Percentiles rank a stretch among this genome's conserved stretches.
Conservation (phyloP, 768 basidiomycete species). For the Termitomyces sp. region DNA sequence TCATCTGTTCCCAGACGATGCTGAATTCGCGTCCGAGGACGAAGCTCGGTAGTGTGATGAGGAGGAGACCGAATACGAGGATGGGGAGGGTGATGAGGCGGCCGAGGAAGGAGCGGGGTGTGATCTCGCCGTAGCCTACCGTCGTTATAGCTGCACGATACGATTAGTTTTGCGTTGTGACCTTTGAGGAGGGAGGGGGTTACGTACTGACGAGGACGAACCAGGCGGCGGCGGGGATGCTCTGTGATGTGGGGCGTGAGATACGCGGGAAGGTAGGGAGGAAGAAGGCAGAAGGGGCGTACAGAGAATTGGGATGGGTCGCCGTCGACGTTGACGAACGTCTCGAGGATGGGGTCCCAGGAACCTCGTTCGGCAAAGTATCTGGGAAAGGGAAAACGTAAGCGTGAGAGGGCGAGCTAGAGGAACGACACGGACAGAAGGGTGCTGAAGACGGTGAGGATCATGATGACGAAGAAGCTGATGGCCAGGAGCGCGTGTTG, state of each 20-base stretch:
- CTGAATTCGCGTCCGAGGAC: slow-evolving; percentile 92
- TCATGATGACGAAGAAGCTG: slow-evolving; percentile 86
- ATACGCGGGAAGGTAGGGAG: not conserved
- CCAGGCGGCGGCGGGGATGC: slow-evolving; percentile 55
- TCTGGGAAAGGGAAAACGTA: slow-evolving; percentile 29
- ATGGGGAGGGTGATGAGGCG: slow-evolving; percentile 84
- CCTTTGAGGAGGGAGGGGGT: not conserved
- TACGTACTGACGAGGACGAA: slow-evolving; percentile 79
- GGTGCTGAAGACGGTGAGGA: slow-evolving; percentile 85
- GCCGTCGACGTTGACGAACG: slow-evolving; percentile 84
- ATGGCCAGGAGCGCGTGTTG: slow-evolving; percentile 87
- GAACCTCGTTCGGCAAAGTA: slow-evolving; percentile 91
- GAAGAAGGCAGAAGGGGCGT: slow-evolving; percentile 24
- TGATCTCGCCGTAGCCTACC: slow-evolving; percentile 88
- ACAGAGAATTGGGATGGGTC: slow-evolving; percentile 79
- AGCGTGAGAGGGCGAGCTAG: not conserved
- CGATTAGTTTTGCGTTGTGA: too few relatives aligned
- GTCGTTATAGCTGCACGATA: not conserved
- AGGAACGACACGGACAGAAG: slow-evolving; percentile 51
- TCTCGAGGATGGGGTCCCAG: slow-evolving; percentile 80
- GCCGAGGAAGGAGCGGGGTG: slow-evolving; percentile 85
- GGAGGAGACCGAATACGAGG: slow-evolving; percentile 80
- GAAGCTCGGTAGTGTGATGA: slow-evolving; percentile 90
- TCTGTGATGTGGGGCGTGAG: slow-evolving; percentile 17
- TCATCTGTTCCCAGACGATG: slow-evolving; percentile 86